Evolutionary conservation across 257 asterid species (phyloP).

Genomic region (Rehmannia glutinosa): DNA sequence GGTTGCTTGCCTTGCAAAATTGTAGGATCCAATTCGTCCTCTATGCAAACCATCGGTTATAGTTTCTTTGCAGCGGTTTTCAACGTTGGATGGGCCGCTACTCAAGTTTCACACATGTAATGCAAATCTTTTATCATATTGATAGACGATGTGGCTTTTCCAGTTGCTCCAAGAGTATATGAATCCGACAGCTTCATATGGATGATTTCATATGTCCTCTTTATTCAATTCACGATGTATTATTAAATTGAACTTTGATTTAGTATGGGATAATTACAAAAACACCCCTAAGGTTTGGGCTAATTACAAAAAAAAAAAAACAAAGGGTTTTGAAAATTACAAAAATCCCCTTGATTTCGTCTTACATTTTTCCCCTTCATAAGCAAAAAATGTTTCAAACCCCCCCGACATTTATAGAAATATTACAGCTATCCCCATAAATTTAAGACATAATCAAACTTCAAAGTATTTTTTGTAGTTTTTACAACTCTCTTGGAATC

Average conservation of each 20-base stretch:
- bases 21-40: constrained; percentile 55
- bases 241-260: not conserved
- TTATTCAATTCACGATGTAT: not conserved
- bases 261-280: no score
- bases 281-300: no score
- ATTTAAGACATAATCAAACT: no score
- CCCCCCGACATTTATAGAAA: no score
- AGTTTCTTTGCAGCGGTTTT: constrained; percentile 82
- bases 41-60: constrained; percentile 58
- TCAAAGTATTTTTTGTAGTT: no score
- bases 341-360: no score
- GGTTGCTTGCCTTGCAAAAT: constrained; percentile 89
- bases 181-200: not conserved
- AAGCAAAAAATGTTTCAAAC: no score
- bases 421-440: no score
- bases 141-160: not conserved
- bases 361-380: no score
- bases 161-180: not conserved
- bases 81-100: constrained; percentile 96
- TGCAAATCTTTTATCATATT: constrained; percentile 4
- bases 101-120: constrained; percentile 97
- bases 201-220: not conserved
- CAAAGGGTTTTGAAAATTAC: no score
- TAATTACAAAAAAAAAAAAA: no score
- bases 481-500: no score